Conservation (phyloP, 345 rosid genomes). For the Aquilaria sinensis region DNA sequence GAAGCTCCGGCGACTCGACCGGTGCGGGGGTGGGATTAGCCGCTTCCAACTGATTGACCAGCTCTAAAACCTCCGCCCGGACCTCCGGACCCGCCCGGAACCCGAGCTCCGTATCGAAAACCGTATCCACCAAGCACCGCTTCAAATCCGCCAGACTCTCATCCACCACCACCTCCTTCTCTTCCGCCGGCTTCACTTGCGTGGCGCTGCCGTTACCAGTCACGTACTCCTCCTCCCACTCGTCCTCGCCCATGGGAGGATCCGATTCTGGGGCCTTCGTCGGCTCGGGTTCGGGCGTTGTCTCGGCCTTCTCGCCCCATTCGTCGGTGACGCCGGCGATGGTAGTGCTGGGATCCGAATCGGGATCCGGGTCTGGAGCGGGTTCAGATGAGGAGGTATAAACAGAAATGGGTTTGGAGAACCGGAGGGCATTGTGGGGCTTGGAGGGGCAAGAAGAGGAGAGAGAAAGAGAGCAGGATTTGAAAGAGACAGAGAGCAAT, state of each 20-base stretch:
- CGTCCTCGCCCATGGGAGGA: constrained; percentile 76
- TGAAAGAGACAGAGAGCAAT: constrained; percentile 2
- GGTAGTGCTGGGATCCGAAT: constrained; percentile 10
- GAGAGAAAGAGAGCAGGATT: constrained; percentile 8
- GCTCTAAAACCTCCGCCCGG: constrained; percentile 82
- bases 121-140: constrained; percentile 75
- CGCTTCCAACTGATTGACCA: constrained; percentile 85
- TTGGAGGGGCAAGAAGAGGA: constrained; percentile 6
- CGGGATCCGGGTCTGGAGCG: constrained; percentile 16
- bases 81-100: constrained; percentile 60
- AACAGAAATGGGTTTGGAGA: constrained; percentile 13
- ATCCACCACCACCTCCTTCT: constrained; percentile 10
- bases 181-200: constrained; percentile 7
- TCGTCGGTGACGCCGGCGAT: constrained; percentile 44
- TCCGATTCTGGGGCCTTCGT: constrained; percentile 54
- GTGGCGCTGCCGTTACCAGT: constrained; percentile 39
- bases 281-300: constrained; percentile 25
- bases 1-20: constrained; percentile 51
- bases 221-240: constrained; percentile 55
- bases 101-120: constrained; percentile 79
- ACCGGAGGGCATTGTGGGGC: constrained; percentile 9
- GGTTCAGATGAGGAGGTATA: constrained; percentile 22
- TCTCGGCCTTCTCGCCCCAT: constrained; percentile 73
- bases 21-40: constrained; percentile 68
- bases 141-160: constrained; percentile 49